A percentile compares a stretch with the other conserved stretches of the same genome.
phyloP scores from a whole-genome alignment of 306 rosid genomes.

The Sicyos edulis region DNA sequence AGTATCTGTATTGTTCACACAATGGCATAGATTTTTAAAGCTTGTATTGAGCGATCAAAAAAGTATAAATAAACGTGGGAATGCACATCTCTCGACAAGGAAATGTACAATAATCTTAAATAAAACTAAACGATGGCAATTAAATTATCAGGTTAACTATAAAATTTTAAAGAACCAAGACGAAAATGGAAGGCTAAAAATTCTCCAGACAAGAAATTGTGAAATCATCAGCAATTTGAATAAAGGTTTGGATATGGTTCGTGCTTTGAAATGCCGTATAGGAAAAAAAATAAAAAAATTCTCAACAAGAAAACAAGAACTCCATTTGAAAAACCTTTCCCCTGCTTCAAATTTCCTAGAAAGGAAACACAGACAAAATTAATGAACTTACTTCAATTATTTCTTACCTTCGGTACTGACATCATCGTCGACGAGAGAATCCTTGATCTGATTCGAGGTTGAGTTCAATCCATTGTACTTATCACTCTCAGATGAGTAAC shows the following conservation, averaged over 20 bases:
- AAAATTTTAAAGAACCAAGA: background rate
- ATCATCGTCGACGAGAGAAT: slow-evolving; percentile 23
- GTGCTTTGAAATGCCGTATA: background rate
- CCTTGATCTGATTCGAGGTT: slow-evolving; percentile 1
- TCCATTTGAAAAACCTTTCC: background rate
- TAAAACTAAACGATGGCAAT: background rate
- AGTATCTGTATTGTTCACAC: too few species aligned
- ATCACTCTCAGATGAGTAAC: slow-evolving; percentile 38
- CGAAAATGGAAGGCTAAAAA: too few species aligned
- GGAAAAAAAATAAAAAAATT: background rate
- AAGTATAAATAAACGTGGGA: background rate
- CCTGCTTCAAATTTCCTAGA: background rate
- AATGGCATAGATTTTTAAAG: too few species aligned
- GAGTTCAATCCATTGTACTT: background rate
- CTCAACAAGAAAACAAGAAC: background rate
- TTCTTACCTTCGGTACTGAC: slow-evolving; percentile 25
- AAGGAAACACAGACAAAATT: background rate
- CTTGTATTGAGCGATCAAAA: too few species aligned
- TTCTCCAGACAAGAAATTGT: background rate
- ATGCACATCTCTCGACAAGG: background rate
- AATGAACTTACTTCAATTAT: background rate
- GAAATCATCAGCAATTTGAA: background rate
- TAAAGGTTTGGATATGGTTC: background rate
- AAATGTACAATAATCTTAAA: background rate
- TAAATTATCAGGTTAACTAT: background rate